A percentile compares a stretch with the other conserved stretches of the same genome.
Evolutionary conservation across 2,329 filamentous ascomycete species (phyloP).

Genomic region (Paracoccidioides brasiliensis): DNA sequence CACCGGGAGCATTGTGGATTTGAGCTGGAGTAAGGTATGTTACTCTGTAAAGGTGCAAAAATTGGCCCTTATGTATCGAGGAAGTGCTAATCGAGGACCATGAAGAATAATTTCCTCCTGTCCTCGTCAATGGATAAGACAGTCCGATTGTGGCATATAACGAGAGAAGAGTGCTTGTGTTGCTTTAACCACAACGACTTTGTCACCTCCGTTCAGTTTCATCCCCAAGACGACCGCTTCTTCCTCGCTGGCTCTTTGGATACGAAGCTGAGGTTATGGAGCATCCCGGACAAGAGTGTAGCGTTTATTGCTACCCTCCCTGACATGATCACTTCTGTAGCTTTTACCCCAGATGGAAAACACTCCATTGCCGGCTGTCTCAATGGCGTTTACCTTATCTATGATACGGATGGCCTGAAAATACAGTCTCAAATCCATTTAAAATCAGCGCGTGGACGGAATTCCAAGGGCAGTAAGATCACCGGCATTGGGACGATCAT

Average conservation of each 20-base stretch:
- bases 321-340: constrained; percentile 86
- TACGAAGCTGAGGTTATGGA: constrained; percentile 80
- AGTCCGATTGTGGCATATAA: constrained; percentile 86
- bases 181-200: constrained; percentile 92
- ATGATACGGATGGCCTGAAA: constrained; percentile 82
- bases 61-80: neutral
- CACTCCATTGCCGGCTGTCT: constrained; percentile 79
- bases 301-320: constrained; percentile 65
- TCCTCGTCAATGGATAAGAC: constrained; percentile 98
- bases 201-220: constrained; percentile 87
- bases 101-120: constrained; percentile 77
- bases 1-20: constrained; percentile 69
- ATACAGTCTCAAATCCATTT: constrained; percentile 78
- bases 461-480: constrained; percentile 93
- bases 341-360: constrained; percentile 85
- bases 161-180: constrained; percentile 71
- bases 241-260: constrained; percentile 91
- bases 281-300: constrained; percentile 89
- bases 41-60: neutral
- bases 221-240: constrained; percentile 89
- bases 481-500: constrained; percentile 74
- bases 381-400: constrained; percentile 76
- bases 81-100: constrained; percentile 7
- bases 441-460: constrained; percentile 81
- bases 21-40: constrained; percentile 84